Conservation (phyloP, 306 rosid species). For the Potentilla sterilis region DNA sequence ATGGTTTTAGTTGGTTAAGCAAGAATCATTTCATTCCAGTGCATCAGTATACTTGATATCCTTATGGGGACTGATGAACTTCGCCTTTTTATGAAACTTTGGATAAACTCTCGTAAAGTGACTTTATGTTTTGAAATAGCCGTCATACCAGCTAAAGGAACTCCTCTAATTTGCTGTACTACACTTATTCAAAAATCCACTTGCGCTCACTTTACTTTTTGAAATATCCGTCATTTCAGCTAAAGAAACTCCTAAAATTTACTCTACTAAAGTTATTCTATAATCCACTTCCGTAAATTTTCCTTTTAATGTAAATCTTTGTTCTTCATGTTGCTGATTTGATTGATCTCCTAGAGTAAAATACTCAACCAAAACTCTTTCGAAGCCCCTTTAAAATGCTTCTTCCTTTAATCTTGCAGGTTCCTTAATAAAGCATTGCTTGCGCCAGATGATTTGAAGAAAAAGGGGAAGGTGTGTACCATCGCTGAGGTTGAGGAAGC, state of each 20-base stretch:
- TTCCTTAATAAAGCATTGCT: slow-evolving; percentile 51
- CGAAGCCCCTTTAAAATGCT: neutral
- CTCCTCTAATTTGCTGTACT: neutral
- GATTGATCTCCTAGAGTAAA: too few species aligned
- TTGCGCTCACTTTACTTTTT: too few species aligned
- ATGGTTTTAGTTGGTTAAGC: neutral
- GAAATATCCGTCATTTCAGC: too few species aligned
- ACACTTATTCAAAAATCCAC: too few species aligned
- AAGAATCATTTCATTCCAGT: neutral
- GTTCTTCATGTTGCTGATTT: neutral
- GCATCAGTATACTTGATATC: neutral
- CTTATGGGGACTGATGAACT: neutral
- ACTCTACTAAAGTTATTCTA: neutral
- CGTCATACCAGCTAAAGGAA: neutral
- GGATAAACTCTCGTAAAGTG: neutral
- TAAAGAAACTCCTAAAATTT: too few species aligned
- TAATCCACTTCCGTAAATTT: neutral
- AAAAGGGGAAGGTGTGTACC: slow-evolving; percentile 22
- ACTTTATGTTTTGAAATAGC: neutral
- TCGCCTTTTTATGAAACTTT: neutral
- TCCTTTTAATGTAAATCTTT: neutral
- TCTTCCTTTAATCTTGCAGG: slow-evolving; percentile 17
- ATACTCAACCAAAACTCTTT: too few species aligned
- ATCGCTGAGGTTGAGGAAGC: slow-evolving; percentile 48
- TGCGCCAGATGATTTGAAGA: slow-evolving; percentile 22